Evolutionary conservation across 495 filamentous ascomycete species (phyloP).

Genomic region (Niebla homalea): DNA sequence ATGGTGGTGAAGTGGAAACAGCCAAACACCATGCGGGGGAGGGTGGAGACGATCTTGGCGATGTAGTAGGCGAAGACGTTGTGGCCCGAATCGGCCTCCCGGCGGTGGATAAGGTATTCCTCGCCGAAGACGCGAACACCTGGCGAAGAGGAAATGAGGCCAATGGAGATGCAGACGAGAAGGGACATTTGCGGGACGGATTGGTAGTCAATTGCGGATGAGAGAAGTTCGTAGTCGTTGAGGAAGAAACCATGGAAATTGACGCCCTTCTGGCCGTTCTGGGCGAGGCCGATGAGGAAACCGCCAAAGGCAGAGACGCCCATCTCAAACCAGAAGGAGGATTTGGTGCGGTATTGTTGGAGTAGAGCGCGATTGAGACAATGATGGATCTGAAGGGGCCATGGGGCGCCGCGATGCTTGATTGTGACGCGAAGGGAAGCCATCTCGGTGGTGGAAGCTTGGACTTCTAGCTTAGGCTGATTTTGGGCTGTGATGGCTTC

Average conservation of each 20-base stretch:
- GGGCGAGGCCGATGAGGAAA: conserved; percentile 39
- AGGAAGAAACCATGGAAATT: conserved; percentile 39
- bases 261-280: conserved; percentile 32
- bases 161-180: conserved; percentile 37
- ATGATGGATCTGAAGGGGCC: conserved; percentile 32
- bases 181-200: conserved; percentile 36
- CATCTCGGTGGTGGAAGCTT: conserved; percentile 5
- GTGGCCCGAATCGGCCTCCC: conserved; percentile 27
- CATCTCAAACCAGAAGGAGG: conserved; percentile 39
- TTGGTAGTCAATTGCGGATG: conserved; percentile 33
- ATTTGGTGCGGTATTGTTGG: conserved; percentile 39
- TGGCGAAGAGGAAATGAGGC: conserved; percentile 39
- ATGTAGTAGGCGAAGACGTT: conserved; percentile 41
- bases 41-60: conserved; percentile 37
- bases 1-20: conserved; percentile 42
- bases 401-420: conserved; percentile 32
- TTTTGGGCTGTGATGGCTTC: conserved; percentile 15
- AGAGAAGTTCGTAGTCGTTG: conserved; percentile 35
- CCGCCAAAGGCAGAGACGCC: conserved; percentile 36
- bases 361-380: conserved; percentile 34
- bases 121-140: conserved; percentile 44
- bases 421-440: conserved; percentile 24
- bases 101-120: conserved; percentile 36
- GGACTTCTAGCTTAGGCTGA: conserved; percentile 5
- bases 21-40: conserved; percentile 36